phyloP scores from a whole-genome alignment of 768 basidiomycete genomes.

The Auricularia auricula-judae region DNA sequence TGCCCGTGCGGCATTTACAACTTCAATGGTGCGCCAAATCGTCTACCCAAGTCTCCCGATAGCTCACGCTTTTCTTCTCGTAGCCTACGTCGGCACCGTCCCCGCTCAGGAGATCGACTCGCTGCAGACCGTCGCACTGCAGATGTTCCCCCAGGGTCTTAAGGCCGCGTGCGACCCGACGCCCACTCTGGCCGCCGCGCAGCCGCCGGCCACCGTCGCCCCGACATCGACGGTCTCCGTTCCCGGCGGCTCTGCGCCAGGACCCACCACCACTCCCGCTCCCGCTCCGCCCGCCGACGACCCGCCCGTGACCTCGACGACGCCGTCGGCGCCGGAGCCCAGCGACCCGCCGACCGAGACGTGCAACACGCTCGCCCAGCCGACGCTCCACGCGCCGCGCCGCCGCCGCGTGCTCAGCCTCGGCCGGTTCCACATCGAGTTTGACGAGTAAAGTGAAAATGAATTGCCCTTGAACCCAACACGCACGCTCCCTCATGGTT shows the following conservation, averaged over 20 bases:
- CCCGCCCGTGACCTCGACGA: neutral
- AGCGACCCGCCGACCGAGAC: neutral
- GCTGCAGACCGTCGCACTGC: neutral
- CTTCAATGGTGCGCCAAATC: constrained; percentile 13
- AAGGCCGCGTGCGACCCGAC: constrained; percentile 1
- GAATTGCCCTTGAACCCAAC: no score
- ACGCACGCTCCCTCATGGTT: no score
- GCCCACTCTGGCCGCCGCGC: neutral
- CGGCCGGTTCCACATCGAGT: neutral
- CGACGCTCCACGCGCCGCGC: neutral
- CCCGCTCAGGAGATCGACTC: neutral
- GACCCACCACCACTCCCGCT: neutral
- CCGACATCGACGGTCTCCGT: neutral
- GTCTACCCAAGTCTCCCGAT: neutral
- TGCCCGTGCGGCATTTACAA: constrained; percentile 21
- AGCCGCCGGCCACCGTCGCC: neutral
- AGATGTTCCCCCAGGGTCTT: constrained; percentile 2
- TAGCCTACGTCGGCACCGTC: constrained; percentile 3
- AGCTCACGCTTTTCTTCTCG: neutral
- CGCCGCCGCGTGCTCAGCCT: neutral
- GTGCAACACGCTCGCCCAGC: neutral
- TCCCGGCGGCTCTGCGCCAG: neutral
- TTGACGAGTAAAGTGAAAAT: neutral
- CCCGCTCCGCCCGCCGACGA: no score
- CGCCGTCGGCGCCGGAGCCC: neutral